Base-by-base conservation (phyloP, 371 early-diverging fungal species). In the Sporodiniella umbellata region DNA sequence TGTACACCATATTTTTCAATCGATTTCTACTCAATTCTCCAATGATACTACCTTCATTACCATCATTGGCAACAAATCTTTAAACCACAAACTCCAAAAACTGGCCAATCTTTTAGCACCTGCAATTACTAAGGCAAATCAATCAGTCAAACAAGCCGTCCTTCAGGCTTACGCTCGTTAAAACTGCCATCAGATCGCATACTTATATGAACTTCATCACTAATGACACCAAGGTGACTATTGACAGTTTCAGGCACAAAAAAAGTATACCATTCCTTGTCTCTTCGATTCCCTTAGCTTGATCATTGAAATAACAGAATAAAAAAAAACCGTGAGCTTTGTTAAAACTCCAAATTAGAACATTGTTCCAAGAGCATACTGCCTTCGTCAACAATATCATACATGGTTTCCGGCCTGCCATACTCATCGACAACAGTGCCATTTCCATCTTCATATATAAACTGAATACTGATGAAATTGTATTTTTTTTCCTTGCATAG, bases 361-460 rank as follows among this genome's bases (percentile, higher is more conserved):
- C 48, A 21, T 35, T 47, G 18, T 17, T 47, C 24, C 48, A 47
- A 35, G 48, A 47, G 8, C 37, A 47, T 47, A 47, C 14, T 47
- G 35, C 37, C 37, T 47, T 47, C 48, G 48, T 52, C 49, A 48
- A 48, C 39, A 48, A 48, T 48, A 48, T 35, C 12, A 37, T 48
- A 33, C 45, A 52, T 52, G 33, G 45, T 30, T 46, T 54, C 38
- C 46, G 48, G 39, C 33, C 50, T 48, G 46, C 48, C 42, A 45
- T 47, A 30, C 48, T 48, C 48, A 54, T 48, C 48, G 46, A 54
- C 48, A 47, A 48, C 54, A 40, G 28, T 54, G 25, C 48, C 54
- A 42, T 48, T 39, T 25, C 54, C 54, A 47, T 54, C 43, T 48
- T 44, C 49, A 49, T 44, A 55, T 42, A 49, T 31, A 55, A 40